Evolutionary conservation across 2,329 filamentous ascomycete species (phyloP).

Genomic region (Ophiostoma quercus): DNA sequence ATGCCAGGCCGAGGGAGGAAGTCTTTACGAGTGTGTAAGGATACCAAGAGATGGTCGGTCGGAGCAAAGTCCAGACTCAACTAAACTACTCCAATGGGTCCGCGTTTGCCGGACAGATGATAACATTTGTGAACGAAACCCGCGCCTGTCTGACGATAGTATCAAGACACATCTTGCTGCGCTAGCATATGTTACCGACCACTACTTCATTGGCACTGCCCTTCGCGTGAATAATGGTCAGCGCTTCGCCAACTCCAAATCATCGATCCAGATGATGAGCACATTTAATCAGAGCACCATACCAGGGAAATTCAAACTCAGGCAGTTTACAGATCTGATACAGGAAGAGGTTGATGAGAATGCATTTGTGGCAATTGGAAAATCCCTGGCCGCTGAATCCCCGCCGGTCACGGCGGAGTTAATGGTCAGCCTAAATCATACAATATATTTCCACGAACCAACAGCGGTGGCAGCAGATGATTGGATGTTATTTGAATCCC

Average conservation of each 20-base stretch:
- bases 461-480: conserved; percentile 54
- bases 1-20: background rate
- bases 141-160: background rate
- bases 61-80: background rate
- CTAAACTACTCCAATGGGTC: conserved; percentile 11
- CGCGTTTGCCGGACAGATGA: background rate
- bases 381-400: background rate
- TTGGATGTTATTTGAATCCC: conserved; percentile 77
- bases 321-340: conserved; percentile 4
- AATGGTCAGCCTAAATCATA: conserved; percentile 76
- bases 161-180: conserved; percentile 70
- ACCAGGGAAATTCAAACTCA: background rate
- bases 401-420: conserved; percentile 55
- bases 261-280: background rate
- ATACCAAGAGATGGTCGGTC: background rate
- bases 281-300: background rate
- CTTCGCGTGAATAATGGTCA: conserved; percentile 61
- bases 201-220: conserved; percentile 86
- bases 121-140: background rate
- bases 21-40: conserved; percentile 3
- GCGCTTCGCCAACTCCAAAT: background rate
- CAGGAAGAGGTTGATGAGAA: conserved; percentile 21
- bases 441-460: conserved; percentile 62
- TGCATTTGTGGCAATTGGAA: background rate
- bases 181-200: conserved; percentile 88